Evolutionary conservation across 352 stramenopile species (phyloP).

Genomic region (Phytophthora europaea): DNA sequence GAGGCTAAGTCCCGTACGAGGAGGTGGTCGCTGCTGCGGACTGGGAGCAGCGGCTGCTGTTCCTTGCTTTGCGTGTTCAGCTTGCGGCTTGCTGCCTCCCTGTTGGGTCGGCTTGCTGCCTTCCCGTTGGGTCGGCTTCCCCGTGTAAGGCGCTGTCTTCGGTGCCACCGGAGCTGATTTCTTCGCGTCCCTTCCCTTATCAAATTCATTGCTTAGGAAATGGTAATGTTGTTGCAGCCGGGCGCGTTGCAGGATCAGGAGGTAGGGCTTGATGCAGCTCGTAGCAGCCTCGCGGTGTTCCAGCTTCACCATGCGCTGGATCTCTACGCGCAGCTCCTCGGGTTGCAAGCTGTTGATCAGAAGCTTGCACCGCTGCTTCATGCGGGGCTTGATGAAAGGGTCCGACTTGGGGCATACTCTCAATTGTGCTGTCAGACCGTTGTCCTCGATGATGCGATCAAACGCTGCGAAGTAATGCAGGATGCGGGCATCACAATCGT

Average conservation of each 20-base stretch:
- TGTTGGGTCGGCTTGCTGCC: not conserved
- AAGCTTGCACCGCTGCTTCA: not conserved
- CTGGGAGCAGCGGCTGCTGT: not conserved
- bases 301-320: not conserved
- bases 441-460: not conserved
- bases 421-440: not conserved
- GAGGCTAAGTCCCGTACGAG: not conserved
- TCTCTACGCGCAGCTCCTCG: not conserved
- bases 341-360: not conserved
- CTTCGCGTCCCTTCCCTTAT: not conserved
- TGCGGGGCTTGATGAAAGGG: not conserved
- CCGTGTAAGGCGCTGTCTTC: not conserved
- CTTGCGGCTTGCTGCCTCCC: not conserved
- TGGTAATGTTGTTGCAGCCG: not conserved
- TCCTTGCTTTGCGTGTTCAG: not conserved
- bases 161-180: not conserved
- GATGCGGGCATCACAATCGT: not conserved
- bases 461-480: not conserved
- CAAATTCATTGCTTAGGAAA: not conserved
- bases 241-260: not conserved
- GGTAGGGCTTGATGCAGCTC: not conserved
- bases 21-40: not conserved
- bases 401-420: not conserved
- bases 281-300: not conserved
- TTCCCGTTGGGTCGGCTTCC: not conserved